Base-by-base conservation (phyloP, 805 yeast species). In the Kuraishia floccosa region DNA sequence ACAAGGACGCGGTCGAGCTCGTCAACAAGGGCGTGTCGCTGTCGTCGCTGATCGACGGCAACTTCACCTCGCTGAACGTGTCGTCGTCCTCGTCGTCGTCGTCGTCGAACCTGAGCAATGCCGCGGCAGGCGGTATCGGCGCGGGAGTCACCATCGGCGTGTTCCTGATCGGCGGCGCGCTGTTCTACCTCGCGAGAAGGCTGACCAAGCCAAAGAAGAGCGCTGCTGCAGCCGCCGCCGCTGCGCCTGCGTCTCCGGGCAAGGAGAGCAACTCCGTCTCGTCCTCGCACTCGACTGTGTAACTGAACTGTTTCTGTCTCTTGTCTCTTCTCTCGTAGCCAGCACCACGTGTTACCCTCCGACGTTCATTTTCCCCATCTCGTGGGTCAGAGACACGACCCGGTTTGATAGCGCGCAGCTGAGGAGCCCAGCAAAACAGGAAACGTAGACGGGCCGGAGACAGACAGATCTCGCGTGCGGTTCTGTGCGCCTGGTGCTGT, bases 41-140 rank as follows among this genome's bases (percentile, higher is more conserved):
- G n/a, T 34, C 46, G 5, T 43, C 38, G 21, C 19, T 55, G 19
- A 46, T 43, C 6, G 36, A 35, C 24, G 57, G 60, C 27, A 44
- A 49, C 35, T 45, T 41, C 41, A 37, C 44, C 6, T 35, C 47
- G 6, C 39, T 47, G 20, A 36, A 41, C 29, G 28, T 45, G 30
- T 16, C 20, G 3, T 8, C n/a, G 12, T 21, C 23, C n/a, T 21
- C 32, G 18, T 6, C 17, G 16, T n/a, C n/a, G n/a, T 16, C 31
- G 21, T 29, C 29, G 6, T 36, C 45, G 27, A 39, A 44, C 8
- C 43, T 60, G 30, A 29, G 54, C 5, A 45, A 52, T 13, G 68
- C 68, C 8, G 67, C 36, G 24, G 71, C 70, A 17, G 71, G 71
- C 34, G 71, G 70, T 33, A 63, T 65, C 38, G 72, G 72, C 36